phyloP scores from a whole-genome alignment of 169 alveolate genomes.

The Plasmodium cynomolgi region DNA sequence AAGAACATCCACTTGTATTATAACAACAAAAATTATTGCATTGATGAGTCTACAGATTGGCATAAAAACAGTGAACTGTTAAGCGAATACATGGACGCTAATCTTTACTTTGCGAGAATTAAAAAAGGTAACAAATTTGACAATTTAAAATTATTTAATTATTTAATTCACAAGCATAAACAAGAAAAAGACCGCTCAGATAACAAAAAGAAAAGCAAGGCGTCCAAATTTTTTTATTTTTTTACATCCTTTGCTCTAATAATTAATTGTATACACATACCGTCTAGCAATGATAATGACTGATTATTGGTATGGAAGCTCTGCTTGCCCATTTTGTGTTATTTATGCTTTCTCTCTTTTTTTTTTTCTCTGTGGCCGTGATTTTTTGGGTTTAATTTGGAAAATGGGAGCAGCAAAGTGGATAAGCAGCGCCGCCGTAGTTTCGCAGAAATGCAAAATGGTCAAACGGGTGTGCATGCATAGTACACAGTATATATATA shows the following conservation, averaged over 20 bases:
- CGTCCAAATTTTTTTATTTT: constrained; percentile 54
- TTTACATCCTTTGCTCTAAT: constrained; percentile 69
- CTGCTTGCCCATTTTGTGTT: background rate
- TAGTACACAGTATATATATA: background rate
- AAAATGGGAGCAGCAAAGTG: background rate
- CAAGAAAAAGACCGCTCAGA: constrained; percentile 41
- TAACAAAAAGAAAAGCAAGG: constrained; percentile 61
- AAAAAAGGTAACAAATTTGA: constrained; percentile 6
- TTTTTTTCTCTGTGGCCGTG: background rate
- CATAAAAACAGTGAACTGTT: constrained; percentile 1
- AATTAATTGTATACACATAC: constrained; percentile 71
- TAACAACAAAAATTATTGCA: constrained; percentile 22
- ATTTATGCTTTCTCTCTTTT: background rate
- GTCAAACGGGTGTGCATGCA: background rate
- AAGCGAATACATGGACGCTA: background rate
- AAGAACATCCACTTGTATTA: constrained; percentile 31
- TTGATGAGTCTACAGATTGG: background rate
- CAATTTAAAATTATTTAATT: constrained; percentile 38
- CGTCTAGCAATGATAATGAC: constrained; percentile 70
- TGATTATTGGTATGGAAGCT: background rate
- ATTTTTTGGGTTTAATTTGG: background rate
- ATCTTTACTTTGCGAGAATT: background rate
- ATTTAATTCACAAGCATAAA: constrained; percentile 46
- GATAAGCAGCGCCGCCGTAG: background rate
- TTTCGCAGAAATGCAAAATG: background rate